Conservation (phyloP, 148 eudicot species). For the Diospyros kaki region DNA sequence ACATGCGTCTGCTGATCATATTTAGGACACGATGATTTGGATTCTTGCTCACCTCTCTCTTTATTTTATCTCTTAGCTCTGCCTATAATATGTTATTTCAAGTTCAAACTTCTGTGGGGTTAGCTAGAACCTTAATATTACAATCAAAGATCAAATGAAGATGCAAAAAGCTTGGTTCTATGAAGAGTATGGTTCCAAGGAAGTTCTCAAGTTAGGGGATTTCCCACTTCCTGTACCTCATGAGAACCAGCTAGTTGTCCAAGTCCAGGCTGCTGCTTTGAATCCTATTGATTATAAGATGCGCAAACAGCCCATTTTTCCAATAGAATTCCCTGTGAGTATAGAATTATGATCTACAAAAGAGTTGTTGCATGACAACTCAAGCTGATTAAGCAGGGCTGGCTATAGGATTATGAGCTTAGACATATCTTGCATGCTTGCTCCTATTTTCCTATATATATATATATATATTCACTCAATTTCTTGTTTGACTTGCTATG, state of each 20-base stretch:
- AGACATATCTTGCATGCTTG: too few relatives aligned
- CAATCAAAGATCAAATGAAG: not conserved
- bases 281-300: constrained; percentile 57
- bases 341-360: not conserved
- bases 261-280: constrained; percentile 50
- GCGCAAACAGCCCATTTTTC: constrained; percentile 29
- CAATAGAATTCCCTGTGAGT: constrained; percentile 44
- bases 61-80: too few relatives aligned
- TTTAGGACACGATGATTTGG: too few relatives aligned
- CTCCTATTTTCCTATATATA: not conserved
- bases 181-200: constrained; percentile 50
- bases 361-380: too few relatives aligned
- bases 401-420: too few relatives aligned
- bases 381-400: too few relatives aligned
- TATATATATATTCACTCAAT: not conserved
- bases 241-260: constrained; percentile 40
- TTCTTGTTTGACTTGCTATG: not conserved
- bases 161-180: constrained; percentile 54
- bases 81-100: not conserved
- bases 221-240: constrained; percentile 31
- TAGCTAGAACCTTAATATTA: too few relatives aligned
- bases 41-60: too few relatives aligned
- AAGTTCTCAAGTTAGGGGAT: constrained; percentile 39
- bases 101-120: not conserved
- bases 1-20: too few relatives aligned